Evolutionary conservation across 1,284 basidiomycete genomes (phyloP).

Genomic region (Ceratobasidium sp.): DNA sequence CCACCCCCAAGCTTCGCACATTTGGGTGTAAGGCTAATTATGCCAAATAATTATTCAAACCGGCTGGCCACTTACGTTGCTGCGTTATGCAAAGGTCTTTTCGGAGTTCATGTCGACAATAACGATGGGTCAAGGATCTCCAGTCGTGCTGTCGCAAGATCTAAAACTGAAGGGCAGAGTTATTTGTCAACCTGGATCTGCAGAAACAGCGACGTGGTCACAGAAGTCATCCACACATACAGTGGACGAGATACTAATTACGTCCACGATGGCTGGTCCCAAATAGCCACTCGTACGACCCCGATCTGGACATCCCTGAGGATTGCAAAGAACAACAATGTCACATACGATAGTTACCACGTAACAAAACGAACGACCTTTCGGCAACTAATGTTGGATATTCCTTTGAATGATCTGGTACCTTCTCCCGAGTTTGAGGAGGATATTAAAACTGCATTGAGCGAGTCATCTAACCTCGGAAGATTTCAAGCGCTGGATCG

Average conservation of each 20-base stretch:
- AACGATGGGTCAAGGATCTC: conserved; percentile 22
- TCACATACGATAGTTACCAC: not conserved
- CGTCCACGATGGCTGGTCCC: conserved; percentile 31
- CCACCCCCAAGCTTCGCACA: conserved; percentile 12
- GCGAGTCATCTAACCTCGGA: not conserved
- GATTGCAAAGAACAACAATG: conserved; percentile 15
- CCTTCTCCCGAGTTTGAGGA: not conserved
- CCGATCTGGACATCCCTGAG: conserved; percentile 9
- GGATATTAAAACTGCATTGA: not conserved
- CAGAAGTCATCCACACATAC: not conserved
- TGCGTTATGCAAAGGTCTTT: not conserved
- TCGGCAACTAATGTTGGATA: not conserved
- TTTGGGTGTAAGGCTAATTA: not conserved
- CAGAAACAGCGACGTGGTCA: not conserved
- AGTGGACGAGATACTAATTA: conserved; percentile 6
- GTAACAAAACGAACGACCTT: not conserved
- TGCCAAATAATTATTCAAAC: too few species aligned
- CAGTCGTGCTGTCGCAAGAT: not conserved
- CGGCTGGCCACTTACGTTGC: too few species aligned
- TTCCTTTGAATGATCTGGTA: not conserved
- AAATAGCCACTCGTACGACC: not conserved
- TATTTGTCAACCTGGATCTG: not conserved
- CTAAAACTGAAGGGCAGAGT: not conserved
- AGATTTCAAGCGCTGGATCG: conserved; percentile 13
- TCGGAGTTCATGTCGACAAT: conserved; percentile 6